Base-by-base conservation (phyloP, 1,139 yeast species). In the Suhomyces taliae region DNA sequence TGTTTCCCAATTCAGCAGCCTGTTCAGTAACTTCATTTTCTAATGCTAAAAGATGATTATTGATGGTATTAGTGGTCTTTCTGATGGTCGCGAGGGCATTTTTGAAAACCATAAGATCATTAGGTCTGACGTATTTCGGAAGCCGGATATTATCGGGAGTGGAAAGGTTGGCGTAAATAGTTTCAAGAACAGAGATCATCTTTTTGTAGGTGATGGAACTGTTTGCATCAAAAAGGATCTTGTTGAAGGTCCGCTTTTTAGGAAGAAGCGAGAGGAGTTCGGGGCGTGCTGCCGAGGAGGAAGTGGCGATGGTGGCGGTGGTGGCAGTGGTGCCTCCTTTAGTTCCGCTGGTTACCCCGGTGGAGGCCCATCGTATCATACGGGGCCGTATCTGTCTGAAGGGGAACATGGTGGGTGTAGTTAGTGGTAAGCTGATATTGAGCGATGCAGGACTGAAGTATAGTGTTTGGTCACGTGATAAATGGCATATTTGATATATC, bases 1-100 rank as follows among this genome's bases (percentile, higher is more conserved):
- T 79, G 58, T 87, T 81, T 1, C 97, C 97, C 57, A 82, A 58
- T 58, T 88, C 95, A 0, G 96, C 96, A 8, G 96, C 90, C 48
- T 79, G 79, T 55, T 89, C 95, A 9, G 90, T 78, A 38, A 90
- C 65, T 53, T 81, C 85, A 53, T 83, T 79, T 60, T 90, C 96
- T 27, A 90, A 65, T 8, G 67, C 78, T 3, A 85, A 69, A 40
- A 86, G 63, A 56, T 82, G 68, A 45, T 62, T 75, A 55, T 86
- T 82, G 14, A 79, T 72, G 1, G 84, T 69, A 51, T 82, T 82
- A 1, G 93, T 81, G 43, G 81, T 74, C 19, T 70, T 71, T 40
- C 97, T 66, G 41, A 87, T 73, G 35, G 79, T 80, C 39, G 82
- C 83, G 34, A 91, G 67, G 0, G 87, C 83, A 35, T 78, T 74